Evolutionary conservation across 257 asterid genomes (phyloP).

Genomic region (Verbascum thapsus): DNA sequence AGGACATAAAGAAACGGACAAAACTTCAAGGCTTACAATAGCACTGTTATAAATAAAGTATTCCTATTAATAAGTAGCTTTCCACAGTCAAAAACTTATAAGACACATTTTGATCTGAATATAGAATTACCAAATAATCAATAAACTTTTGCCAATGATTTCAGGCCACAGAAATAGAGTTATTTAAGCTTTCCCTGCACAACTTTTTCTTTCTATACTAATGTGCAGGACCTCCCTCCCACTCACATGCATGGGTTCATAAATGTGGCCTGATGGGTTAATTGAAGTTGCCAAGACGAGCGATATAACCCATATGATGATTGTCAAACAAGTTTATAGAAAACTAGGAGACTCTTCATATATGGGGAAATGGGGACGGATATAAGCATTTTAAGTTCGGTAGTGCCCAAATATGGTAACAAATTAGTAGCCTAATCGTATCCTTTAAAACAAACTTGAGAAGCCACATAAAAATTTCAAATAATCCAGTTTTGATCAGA

Average conservation of each 20-base stretch:
- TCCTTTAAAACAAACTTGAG: not conserved
- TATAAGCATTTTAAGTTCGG: too few species aligned
- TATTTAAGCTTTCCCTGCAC: too few species aligned
- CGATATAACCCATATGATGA: not conserved
- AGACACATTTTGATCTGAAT: not conserved
- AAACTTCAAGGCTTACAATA: not conserved
- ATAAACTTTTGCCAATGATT: not conserved
- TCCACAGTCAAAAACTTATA: not conserved
- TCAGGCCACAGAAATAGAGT: too few species aligned
- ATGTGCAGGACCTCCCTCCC: slow-evolving; percentile 11
- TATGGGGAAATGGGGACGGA: too few species aligned
- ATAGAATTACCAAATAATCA: not conserved
- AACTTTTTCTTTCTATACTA: too few species aligned
- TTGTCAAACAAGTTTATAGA: not conserved
- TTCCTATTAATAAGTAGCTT: slow-evolving; percentile 8
- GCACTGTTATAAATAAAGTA: not conserved
- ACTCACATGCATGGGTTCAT: slow-evolving; percentile 12
- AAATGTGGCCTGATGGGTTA: not conserved
- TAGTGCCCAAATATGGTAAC: too few species aligned
- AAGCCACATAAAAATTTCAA: not conserved
- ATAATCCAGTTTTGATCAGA: slow-evolving; percentile 11
- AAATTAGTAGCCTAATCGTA: not conserved
- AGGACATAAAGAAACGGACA: not conserved
- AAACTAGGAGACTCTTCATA: too few species aligned
- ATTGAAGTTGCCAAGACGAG: slow-evolving; percentile 18